Percentiles rank a stretch among this genome's conserved stretches.
These are phyloP conservation scores for Neurospora sp. DNA, from an alignment of 495 filamentous ascomycete genomes.

Conservation along the genomic window DNA sequence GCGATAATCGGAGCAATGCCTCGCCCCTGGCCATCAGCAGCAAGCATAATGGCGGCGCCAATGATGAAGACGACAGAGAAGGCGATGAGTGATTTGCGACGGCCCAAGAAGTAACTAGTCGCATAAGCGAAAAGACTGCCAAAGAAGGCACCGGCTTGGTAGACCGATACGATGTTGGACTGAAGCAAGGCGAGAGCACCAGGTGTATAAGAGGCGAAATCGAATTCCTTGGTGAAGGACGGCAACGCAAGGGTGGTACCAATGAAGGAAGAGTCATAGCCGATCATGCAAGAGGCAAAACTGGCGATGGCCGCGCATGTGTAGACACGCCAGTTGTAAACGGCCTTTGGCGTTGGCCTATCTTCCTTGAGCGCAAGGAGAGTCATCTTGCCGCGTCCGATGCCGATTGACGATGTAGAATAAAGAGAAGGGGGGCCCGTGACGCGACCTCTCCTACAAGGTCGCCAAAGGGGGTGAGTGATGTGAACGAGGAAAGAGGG, in stretches of 20 bases:
- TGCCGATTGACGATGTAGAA: not conserved
- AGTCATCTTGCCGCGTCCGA: slow-evolving; percentile 35
- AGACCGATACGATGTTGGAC: slow-evolving; percentile 60
- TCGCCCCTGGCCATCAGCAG: slow-evolving; percentile 38
- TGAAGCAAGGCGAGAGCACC: slow-evolving; percentile 39
- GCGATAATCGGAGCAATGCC: slow-evolving; percentile 53
- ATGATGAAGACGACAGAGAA: slow-evolving; percentile 50
- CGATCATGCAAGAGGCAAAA: slow-evolving; percentile 63
- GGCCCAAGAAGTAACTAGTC: slow-evolving; percentile 46
- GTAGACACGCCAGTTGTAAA: slow-evolving; percentile 73
- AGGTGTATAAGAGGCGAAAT: slow-evolving; percentile 33
- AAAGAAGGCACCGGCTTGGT: slow-evolving; percentile 60
- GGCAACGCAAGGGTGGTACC: slow-evolving; percentile 54
- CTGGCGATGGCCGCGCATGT: slow-evolving; percentile 50
- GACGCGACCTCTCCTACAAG: not conserved
- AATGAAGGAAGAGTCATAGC: slow-evolving; percentile 64
- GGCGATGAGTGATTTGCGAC: slow-evolving; percentile 44
- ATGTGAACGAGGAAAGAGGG: slow-evolving; percentile 3
- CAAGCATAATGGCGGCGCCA: slow-evolving; percentile 55
- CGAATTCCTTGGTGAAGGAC: slow-evolving; percentile 52
- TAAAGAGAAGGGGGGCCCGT: not conserved
- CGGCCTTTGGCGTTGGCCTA: slow-evolving; percentile 50
- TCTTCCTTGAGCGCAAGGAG: slow-evolving; percentile 53
- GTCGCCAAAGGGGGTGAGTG: not conserved
- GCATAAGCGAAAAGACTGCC: slow-evolving; percentile 53